phyloP scores from a whole-genome alignment of 352 stramenopile genomes.

The Pythium rishiriense region DNA sequence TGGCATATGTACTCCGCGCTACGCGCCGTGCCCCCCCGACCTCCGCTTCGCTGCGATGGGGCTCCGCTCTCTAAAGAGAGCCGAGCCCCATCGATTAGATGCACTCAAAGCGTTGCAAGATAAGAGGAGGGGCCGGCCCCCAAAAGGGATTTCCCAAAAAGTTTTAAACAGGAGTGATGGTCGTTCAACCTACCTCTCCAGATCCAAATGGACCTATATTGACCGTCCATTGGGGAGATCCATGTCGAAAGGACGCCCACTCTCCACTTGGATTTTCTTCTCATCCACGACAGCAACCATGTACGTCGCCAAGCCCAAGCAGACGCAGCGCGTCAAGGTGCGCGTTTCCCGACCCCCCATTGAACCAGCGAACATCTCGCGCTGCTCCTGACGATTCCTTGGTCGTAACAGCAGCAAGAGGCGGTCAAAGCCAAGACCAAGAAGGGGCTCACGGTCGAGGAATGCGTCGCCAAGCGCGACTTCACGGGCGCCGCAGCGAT shows the following conservation, averaged over 20 bases:
- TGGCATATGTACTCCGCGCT: constrained; percentile 2
- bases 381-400: no score
- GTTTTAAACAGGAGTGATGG: constrained; percentile 3
- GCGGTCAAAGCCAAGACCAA: constrained; percentile 73
- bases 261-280: background rate
- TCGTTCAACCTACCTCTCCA: constrained; percentile 9
- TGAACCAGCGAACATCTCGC: no score
- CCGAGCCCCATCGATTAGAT: no score
- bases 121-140: background rate
- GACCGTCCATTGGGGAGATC: background rate
- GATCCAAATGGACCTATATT: constrained; percentile 23
- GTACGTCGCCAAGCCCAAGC: constrained; percentile 84
- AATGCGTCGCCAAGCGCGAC: constrained; percentile 84
- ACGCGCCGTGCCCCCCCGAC: constrained; percentile 2
- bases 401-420: constrained; percentile 65
- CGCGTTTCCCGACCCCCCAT: no score
- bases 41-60: constrained; percentile 1
- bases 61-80: constrained; percentile 6
- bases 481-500: constrained; percentile 94
- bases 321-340: constrained; percentile 61
- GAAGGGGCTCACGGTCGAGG: constrained; percentile 73
- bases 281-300: constrained; percentile 26
- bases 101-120: background rate
- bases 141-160: background rate
- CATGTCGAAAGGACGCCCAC: background rate